Percentiles rank a stretch among this genome's conserved stretches.
Evolutionary conservation across 805 yeast species (phyloP).

Genomic region (Candida saitoana): DNA sequence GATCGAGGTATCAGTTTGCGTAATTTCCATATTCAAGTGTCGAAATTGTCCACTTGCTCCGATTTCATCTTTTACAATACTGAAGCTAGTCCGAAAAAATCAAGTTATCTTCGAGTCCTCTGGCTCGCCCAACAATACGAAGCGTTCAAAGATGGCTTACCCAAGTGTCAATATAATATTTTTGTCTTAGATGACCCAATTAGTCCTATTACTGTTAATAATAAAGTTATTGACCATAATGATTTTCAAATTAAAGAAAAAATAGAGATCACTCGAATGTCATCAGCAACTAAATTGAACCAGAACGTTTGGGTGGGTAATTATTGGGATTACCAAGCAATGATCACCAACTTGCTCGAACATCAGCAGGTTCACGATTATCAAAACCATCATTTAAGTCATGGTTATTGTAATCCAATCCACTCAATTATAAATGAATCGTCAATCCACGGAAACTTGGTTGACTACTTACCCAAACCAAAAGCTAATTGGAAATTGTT

Average conservation of each 20-base stretch:
- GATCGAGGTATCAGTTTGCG: conserved; percentile 70
- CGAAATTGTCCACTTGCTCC: conserved; percentile 70
- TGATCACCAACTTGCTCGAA: conserved; percentile 14
- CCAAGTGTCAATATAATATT: conserved; percentile 5
- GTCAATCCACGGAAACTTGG: conserved; percentile 8
- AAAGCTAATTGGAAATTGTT: conserved; percentile 51
- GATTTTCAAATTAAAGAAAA: conserved; percentile 71
- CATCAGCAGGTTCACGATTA: background rate
- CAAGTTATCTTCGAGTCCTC: conserved; percentile 27
- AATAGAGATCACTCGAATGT: conserved; percentile 79
- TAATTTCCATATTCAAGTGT: conserved; percentile 80
- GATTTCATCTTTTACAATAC: conserved; percentile 77
- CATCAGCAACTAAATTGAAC: conserved; percentile 62
- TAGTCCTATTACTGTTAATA: conserved; percentile 4
- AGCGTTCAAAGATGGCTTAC: conserved; percentile 6
- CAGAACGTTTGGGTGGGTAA: conserved; percentile 78
- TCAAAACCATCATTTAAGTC: conserved; percentile 10
- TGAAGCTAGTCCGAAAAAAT: conserved; percentile 17
- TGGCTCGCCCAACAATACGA: conserved; percentile 37
- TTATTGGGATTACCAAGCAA: conserved; percentile 59
- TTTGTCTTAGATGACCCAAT: conserved; percentile 4
- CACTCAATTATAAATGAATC: conserved; percentile 47
- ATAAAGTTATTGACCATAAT: conserved; percentile 48
- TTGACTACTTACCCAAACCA: conserved; percentile 38
- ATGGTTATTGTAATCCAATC: conserved; percentile 46